Base-by-base conservation (phyloP, 106 monocot species). In the Platanthera zijinensis region DNA sequence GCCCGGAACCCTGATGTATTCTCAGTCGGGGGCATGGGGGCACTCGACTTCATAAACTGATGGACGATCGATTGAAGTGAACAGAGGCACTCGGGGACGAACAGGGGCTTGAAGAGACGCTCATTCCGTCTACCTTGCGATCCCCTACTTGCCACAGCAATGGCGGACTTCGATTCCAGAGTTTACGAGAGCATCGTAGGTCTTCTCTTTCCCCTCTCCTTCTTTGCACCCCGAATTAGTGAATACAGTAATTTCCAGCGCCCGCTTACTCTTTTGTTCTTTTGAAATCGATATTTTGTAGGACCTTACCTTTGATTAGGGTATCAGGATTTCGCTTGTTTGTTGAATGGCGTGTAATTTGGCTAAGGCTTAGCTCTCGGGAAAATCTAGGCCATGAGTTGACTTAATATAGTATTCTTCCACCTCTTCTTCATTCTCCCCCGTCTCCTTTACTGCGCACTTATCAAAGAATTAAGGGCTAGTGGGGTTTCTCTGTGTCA, bases 81-180 rank as follows among this genome's bases (percentile, higher is more conserved):
- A 14, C 53, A 2, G 14, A 14, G 53, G 14, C 53, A 39, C 39
- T 39, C 39, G 39, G 39, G 39, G 39, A 39, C 39, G 39, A 39
- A 39, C 39, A 39, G 39, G 39, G 39, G 3, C 39, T 39, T 39
- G 39, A 39, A 3, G 39, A 39, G 39, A 39, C 39, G 39, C 2
- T 39, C 39, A 39, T 39, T 39, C 25, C 25, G 25, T 0, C 25
- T 25, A 32, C 7, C 50, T 51, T 18, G 21, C 10, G 45, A 3
- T 72, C 72, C 51, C 51, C 51, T 10, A 51, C 51, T 19, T 22
- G 50, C 46, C 8, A 17, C 72, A 10, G 19, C 70, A 51, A 72
- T 72, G 51, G 51, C 51, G 72, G 72, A 72, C 51, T 51, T 72
- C 21, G 72, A 72, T 51, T 22, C 72, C 50, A 72, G 72, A 51